These are phyloP conservation scores for Cyberlindnera xishuangbannaensis DNA, from an alignment of 805 yeast species.

Conservation along the genomic window DNA sequence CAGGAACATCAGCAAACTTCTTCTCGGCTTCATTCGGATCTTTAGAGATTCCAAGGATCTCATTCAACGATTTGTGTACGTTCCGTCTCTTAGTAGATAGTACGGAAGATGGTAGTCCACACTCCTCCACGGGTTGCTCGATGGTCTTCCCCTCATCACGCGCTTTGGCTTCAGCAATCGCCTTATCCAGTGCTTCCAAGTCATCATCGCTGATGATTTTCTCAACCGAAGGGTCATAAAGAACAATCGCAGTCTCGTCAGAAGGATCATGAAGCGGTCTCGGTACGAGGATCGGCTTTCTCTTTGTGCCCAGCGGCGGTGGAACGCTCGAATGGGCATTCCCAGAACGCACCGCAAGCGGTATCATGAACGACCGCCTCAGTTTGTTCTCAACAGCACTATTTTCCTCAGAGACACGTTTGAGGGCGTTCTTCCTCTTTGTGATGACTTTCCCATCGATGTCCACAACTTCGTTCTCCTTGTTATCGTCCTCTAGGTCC, in stretches of 20 bases:
- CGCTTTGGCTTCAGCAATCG: slow-evolving; percentile 24
- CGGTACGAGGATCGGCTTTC: slow-evolving; percentile 67
- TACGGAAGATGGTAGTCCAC: too few relatives aligned
- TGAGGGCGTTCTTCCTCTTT: slow-evolving; percentile 53
- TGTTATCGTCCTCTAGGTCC: slow-evolving; percentile 29
- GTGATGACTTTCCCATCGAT: slow-evolving; percentile 26
- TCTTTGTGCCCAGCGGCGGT: slow-evolving; percentile 79
- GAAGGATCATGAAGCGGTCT: slow-evolving; percentile 93
- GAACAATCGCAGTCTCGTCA: slow-evolving; percentile 87
- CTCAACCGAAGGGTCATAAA: slow-evolving; percentile 94
- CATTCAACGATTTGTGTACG: slow-evolving; percentile 65
- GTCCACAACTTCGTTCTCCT: slow-evolving; percentile 31
- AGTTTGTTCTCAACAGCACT: slow-evolving; percentile 35
- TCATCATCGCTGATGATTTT: slow-evolving; percentile 24
- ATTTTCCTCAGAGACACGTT: slow-evolving; percentile 40
- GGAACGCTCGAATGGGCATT: slow-evolving; percentile 44
- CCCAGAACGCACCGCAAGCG: slow-evolving; percentile 38
- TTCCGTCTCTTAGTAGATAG: slow-evolving; percentile 36
- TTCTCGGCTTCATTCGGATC: slow-evolving; percentile 43
- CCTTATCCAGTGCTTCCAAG: slow-evolving; percentile 28
- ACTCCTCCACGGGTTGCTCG: slow-evolving; percentile 5
- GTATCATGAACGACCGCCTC: slow-evolving; percentile 51
- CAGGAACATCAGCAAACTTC: slow-evolving; percentile 82
- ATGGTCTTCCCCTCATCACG: slow-evolving; percentile 24
- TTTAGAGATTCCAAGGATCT: slow-evolving; percentile 66